Evolutionary conservation across 2,329 filamentous ascomycete genomes (phyloP).

Genomic region (Talaromyces funiculosus): DNA sequence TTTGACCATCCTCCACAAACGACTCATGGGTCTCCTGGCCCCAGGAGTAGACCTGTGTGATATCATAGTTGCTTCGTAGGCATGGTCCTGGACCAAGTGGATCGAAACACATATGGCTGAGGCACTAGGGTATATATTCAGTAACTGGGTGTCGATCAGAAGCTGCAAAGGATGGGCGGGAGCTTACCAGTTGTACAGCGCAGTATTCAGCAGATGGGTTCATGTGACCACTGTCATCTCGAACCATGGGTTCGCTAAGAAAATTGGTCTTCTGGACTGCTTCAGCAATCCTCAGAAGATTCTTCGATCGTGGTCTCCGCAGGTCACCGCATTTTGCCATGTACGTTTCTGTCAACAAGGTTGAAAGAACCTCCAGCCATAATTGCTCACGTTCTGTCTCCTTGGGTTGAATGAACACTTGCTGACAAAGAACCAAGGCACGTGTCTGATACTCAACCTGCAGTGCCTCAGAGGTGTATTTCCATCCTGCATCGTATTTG

Average conservation of each 20-base stretch:
- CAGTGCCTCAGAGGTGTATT: slow-evolving; percentile 21
- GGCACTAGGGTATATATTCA: slow-evolving; percentile 19
- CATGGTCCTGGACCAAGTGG: slow-evolving; percentile 20
- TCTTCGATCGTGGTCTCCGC: slow-evolving; percentile 18
- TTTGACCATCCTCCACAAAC: slow-evolving; percentile 17
- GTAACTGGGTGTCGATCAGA: background rate
- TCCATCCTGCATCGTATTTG: slow-evolving; percentile 27
- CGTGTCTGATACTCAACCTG: slow-evolving; percentile 32
- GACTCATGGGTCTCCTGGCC: background rate
- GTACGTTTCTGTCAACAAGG: slow-evolving; percentile 25
- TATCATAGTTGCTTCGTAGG: slow-evolving; percentile 28
- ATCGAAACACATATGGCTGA: slow-evolving; percentile 32
- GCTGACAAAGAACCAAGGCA: slow-evolving; percentile 27
- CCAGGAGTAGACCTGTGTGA: slow-evolving; percentile 26
- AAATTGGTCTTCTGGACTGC: slow-evolving; percentile 19
- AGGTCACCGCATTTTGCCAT: background rate
- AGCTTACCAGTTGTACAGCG: slow-evolving; percentile 27
- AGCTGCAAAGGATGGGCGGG: background rate
- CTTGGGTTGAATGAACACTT: slow-evolving; percentile 23
- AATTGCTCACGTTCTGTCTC: slow-evolving; percentile 22
- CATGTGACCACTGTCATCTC: slow-evolving; percentile 10
- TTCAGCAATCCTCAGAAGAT: slow-evolving; percentile 18
- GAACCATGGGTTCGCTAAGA: slow-evolving; percentile 21
- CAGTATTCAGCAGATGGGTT: slow-evolving; percentile 22
- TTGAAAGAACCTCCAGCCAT: slow-evolving; percentile 28